These are phyloP conservation scores for Monosporozyma aquatica DNA, from an alignment of 805 yeast genomes.

Conservation along the genomic window DNA sequence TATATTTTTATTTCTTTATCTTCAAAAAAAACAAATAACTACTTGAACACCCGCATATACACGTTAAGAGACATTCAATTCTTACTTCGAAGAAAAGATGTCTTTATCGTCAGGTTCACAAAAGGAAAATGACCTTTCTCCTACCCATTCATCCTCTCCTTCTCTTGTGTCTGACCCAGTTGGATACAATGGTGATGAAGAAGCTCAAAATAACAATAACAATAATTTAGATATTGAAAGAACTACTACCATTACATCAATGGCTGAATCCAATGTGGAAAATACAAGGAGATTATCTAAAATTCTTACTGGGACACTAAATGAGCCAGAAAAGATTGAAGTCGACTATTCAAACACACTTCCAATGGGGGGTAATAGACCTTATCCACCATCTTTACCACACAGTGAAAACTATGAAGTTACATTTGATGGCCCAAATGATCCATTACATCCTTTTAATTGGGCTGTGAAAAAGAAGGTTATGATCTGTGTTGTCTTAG, in stretches of 20 bases:
- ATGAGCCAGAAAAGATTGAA: slow-evolving; percentile 8
- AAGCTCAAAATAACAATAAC: not conserved
- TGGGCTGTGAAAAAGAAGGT: slow-evolving; percentile 40
- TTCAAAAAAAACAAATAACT: too few relatives aligned
- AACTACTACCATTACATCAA: slow-evolving; percentile 11
- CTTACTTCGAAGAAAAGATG: not conserved
- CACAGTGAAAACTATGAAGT: slow-evolving; percentile 53
- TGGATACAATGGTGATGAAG: slow-evolving; percentile 4
- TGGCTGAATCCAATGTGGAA: slow-evolving; percentile 10
- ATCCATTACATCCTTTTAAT: slow-evolving; percentile 48
- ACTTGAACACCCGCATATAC: too few relatives aligned
- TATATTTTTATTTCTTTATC: too few relatives aligned
- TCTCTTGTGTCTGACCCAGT: slow-evolving; percentile 13
- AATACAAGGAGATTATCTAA: slow-evolving; percentile 12
- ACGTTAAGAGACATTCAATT: too few relatives aligned
- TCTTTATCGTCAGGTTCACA: slow-evolving; percentile 7
- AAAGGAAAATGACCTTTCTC: slow-evolving; percentile 5
- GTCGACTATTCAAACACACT: slow-evolving; percentile 24
- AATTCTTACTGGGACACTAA: slow-evolving; percentile 9
- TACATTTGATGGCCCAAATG: slow-evolving; percentile 42
- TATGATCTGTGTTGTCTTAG: slow-evolving; percentile 33
- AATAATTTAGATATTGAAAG: slow-evolving; percentile 1
- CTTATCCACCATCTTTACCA: slow-evolving; percentile 54
- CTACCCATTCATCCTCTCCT: not conserved
- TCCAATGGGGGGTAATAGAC: slow-evolving; percentile 59